Evolutionary conservation across 2,329 filamentous ascomycete species (phyloP).

Genomic region (Fusarium austroafricanum): DNA sequence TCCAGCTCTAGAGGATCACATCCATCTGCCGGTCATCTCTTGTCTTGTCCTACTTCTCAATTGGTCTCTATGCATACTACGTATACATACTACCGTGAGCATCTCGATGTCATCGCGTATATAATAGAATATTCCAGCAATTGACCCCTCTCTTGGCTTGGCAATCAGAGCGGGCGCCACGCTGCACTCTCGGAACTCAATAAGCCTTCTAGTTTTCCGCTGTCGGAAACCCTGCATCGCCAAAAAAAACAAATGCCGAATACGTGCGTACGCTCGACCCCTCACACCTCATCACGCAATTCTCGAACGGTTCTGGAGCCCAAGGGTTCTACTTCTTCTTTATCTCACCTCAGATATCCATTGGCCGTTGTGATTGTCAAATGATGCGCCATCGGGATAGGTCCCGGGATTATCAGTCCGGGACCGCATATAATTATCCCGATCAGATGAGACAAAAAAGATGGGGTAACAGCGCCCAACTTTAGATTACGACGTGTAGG

Average conservation of each 20-base stretch:
- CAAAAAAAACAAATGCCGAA: neutral
- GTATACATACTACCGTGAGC: no score
- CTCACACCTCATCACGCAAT: conserved; percentile 2
- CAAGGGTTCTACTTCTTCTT: neutral
- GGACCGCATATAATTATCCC: conserved; percentile 15
- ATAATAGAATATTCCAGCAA: neutral
- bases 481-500: neutral
- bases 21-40: neutral
- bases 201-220: conserved; percentile 5
- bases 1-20: neutral
- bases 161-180: neutral
- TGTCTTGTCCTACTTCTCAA: neutral
- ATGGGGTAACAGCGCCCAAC: neutral
- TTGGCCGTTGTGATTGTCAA: neutral
- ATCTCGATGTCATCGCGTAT: no score
- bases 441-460: conserved; percentile 34
- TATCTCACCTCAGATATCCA: neutral
- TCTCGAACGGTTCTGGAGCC: neutral
- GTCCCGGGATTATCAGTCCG: conserved; percentile 17
- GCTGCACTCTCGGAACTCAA: conserved; percentile 1
- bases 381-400: conserved; percentile 15
- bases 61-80: neutral
- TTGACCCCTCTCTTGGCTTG: conserved; percentile 1
- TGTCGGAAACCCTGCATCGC: neutral
- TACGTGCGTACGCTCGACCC: neutral